A percentile compares a stretch with the other conserved stretches of the same genome.
Evolutionary conservation across 1,284 basidiomycete genomes (phyloP).

Genomic region (Hemileia vastatrix): DNA sequence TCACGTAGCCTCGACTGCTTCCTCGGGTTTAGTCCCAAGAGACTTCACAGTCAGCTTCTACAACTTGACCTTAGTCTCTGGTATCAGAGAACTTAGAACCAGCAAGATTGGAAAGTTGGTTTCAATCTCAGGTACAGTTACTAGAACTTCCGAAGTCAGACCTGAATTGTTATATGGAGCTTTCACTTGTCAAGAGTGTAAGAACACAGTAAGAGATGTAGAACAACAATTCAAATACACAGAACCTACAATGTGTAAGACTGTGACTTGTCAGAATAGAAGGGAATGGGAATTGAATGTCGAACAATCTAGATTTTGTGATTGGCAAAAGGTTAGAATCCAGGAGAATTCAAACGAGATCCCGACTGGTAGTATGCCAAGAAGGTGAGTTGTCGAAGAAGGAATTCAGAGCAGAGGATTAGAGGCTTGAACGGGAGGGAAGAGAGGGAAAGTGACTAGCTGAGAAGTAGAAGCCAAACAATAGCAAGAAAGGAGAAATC

Average conservation of each 20-base stretch:
- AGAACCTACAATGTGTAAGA: conserved; percentile 41
- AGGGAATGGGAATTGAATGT: conserved; percentile 41
- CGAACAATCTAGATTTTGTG: conserved; percentile 42
- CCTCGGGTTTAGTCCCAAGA: conserved; percentile 38
- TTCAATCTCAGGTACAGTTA: conserved; percentile 40
- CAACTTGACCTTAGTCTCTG: conserved; percentile 38
- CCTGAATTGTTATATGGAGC: conserved; percentile 42
- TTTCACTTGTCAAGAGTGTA: conserved; percentile 39
- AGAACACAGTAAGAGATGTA: conserved; percentile 35
- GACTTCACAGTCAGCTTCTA: conserved; percentile 42
- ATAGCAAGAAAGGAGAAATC: no score
- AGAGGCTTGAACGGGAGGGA: not conserved
- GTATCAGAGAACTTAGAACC: conserved; percentile 40
- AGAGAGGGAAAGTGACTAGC: no score
- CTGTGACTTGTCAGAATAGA: conserved; percentile 38
- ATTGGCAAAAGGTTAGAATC: conserved; percentile 45
- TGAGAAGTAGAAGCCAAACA: no score
- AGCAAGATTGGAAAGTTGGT: conserved; percentile 39
- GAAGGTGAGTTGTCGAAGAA: conserved; percentile 21
- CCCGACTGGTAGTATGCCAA: conserved; percentile 40
- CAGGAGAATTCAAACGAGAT: conserved; percentile 45
- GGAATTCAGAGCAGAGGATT: not conserved
- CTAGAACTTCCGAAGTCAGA: conserved; percentile 41
- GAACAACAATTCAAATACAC: conserved; percentile 46
- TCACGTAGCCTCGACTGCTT: conserved; percentile 39